Percentiles rank a stretch among this genome's conserved stretches.
Conservation (phyloP, 768 basidiomycete species). For the Heimioporus sp. region DNA sequence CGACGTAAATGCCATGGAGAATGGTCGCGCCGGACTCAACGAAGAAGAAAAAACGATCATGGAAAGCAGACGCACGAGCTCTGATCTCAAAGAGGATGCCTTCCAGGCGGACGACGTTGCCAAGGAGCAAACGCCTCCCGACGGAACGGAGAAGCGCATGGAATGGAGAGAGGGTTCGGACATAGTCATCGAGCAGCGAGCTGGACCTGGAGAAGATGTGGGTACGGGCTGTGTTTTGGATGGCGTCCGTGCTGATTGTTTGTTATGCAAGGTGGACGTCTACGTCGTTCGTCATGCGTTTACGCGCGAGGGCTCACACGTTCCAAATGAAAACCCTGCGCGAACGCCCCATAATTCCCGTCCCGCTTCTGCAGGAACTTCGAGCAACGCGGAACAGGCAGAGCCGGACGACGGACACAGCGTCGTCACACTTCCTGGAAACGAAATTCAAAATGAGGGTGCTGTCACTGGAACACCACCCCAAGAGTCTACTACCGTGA, state of each 20-base stretch:
- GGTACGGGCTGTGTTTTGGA: constrained; percentile 13
- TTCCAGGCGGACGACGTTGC: constrained; percentile 14
- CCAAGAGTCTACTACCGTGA: constrained; percentile 4
- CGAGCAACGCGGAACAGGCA: constrained; percentile 25
- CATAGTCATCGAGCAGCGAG: constrained; percentile 59
- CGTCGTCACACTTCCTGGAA: constrained; percentile 9
- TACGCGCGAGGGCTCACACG: constrained; percentile 3
- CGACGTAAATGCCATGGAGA: constrained; percentile 46
- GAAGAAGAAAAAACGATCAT: constrained; percentile 29
- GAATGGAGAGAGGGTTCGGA: constrained; percentile 77
- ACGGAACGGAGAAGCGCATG: constrained; percentile 37
- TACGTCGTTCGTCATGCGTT: constrained; percentile 53
- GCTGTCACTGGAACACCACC: not conserved
- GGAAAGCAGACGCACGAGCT: constrained; percentile 25
- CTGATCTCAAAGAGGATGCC: constrained; percentile 6
- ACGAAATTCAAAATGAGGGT: constrained; percentile 11
- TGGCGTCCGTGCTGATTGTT: constrained; percentile 14
- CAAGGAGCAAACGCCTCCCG: constrained; percentile 41
- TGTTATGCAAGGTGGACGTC: constrained; percentile 52
- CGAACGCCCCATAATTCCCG: constrained; percentile 8
- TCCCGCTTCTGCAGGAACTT: constrained; percentile 14
- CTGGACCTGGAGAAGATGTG: constrained; percentile 65
- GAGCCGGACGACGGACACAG: constrained; percentile 17
- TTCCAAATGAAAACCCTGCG: not conserved
- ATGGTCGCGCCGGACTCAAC: constrained; percentile 35